These are phyloP conservation scores for Digitaria exilis DNA, from an alignment of 202 grass and related monocot genomes.

Conservation along the genomic window DNA sequence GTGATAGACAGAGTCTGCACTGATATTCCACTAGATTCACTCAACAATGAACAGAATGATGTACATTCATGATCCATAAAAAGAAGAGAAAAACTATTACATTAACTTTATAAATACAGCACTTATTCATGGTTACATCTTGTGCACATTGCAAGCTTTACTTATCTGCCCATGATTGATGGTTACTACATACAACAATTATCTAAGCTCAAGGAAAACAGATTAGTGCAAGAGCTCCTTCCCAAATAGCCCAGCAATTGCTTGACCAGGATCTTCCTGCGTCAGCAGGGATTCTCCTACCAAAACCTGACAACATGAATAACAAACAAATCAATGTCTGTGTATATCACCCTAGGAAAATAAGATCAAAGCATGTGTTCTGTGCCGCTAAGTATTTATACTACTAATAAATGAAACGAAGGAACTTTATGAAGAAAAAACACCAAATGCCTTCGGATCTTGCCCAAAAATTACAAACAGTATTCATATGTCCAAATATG, in stretches of 20 bases:
- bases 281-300: slow-evolving; percentile 80
- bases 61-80: neutral
- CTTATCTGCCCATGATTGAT: neutral
- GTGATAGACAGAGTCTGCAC: neutral
- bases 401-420: neutral
- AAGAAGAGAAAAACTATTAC: neutral
- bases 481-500: slow-evolving; percentile 38
- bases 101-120: neutral
- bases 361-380: neutral
- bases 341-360: neutral
- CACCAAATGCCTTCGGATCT: neutral
- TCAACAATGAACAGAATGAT: no score
- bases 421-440: neutral
- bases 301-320: slow-evolving; percentile 52
- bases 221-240: slow-evolving; percentile 54
- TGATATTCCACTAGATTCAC: neutral
- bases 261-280: slow-evolving; percentile 65
- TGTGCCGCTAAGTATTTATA: neutral
- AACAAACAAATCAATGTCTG: neutral
- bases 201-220: neutral
- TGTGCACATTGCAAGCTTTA: neutral
- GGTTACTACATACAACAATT: neutral
- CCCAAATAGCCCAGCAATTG: slow-evolving; percentile 64
- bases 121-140: neutral
- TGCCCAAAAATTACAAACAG: neutral